phyloP scores from a whole-genome alignment of 2,329 filamentous ascomycete genomes.

The Diplodia seriata region DNA sequence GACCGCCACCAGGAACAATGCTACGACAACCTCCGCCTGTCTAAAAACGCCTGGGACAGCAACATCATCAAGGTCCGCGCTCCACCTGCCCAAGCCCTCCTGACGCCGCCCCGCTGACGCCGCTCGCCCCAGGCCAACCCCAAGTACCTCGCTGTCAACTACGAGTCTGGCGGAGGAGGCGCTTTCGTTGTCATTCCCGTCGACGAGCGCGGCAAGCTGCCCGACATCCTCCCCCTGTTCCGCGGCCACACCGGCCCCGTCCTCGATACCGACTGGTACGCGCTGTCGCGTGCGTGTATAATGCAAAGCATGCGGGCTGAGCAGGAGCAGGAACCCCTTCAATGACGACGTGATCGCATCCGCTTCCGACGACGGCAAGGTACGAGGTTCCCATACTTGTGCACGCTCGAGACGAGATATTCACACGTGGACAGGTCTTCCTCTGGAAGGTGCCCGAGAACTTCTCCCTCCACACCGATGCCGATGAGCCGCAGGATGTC shows the following conservation, averaged over 20 bases:
- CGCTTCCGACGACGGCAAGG: slow-evolving; percentile 93
- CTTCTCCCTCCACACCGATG: slow-evolving; percentile 84
- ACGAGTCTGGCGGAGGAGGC: slow-evolving; percentile 94
- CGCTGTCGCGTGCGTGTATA: slow-evolving; percentile 23
- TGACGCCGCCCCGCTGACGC: slow-evolving; percentile 40
- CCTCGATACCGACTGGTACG: slow-evolving; percentile 93
- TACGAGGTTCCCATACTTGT: slow-evolving; percentile 39
- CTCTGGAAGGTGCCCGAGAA: slow-evolving; percentile 92
- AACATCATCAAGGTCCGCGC: slow-evolving; percentile 89
- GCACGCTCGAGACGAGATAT: slow-evolving; percentile 11
- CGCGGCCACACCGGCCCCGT: slow-evolving; percentile 95
- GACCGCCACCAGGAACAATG: slow-evolving; percentile 73
- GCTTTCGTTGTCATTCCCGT: slow-evolving; percentile 96
- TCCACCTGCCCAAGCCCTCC: slow-evolving; percentile 37
- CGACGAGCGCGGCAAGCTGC: slow-evolving; percentile 85
- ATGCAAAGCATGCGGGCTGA: slow-evolving; percentile 20
- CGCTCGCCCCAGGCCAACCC: slow-evolving; percentile 76
- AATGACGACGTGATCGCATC: slow-evolving; percentile 93
- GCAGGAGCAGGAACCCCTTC: slow-evolving; percentile 79
- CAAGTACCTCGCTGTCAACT: slow-evolving; percentile 96
- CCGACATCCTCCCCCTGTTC: slow-evolving; percentile 92
- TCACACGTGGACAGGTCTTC: slow-evolving; percentile 66
- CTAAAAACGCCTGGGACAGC: slow-evolving; percentile 98
- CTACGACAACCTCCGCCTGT: slow-evolving; percentile 97
- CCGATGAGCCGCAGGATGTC: slow-evolving; percentile 82